Conservation (phyloP, 2,329 filamentous ascomycete species). For the Clarireedia sp. region DNA sequence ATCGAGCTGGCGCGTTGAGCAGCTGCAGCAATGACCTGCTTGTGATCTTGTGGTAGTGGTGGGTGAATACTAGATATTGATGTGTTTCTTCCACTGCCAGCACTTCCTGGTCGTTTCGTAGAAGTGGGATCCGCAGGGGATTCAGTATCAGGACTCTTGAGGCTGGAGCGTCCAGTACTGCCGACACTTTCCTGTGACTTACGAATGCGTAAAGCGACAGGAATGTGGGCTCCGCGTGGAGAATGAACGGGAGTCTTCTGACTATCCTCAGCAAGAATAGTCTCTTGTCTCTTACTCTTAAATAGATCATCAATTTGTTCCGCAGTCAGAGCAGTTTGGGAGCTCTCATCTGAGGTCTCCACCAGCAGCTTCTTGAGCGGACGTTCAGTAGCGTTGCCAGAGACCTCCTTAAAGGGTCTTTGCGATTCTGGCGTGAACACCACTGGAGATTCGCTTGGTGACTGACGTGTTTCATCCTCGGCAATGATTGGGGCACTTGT, state of each 20-base stretch:
- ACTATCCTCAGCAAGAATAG: constrained; percentile 19
- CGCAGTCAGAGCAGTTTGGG: constrained; percentile 78
- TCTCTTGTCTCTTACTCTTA: constrained; percentile 38
- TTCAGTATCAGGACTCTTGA: constrained; percentile 31
- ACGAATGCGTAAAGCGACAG: constrained; percentile 35
- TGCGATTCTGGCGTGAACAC: constrained; percentile 46
- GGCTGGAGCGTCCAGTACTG: constrained; percentile 35
- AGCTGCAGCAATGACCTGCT: constrained; percentile 74
- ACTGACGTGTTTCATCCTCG: constrained; percentile 56
- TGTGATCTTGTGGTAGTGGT: constrained; percentile 76
- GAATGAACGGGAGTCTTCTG: constrained; percentile 17
- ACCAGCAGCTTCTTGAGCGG: constrained; percentile 33
- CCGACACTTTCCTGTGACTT: constrained; percentile 44
- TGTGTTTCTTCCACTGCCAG: constrained; percentile 54
- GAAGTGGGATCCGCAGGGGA: constrained; percentile 31
- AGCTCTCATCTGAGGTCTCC: constrained; percentile 59
- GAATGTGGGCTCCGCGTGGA: constrained; percentile 26
- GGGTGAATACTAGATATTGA: constrained; percentile 46
- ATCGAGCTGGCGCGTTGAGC: constrained; percentile 48
- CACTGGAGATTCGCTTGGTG: constrained; percentile 42
- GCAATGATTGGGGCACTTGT: constrained; percentile 43
- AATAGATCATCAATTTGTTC: constrained; percentile 73
- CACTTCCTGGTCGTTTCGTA: constrained; percentile 58
- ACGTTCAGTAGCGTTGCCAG: constrained; percentile 45
- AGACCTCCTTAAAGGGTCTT: constrained; percentile 53